Conservation (phyloP, 1,284 basidiomycete genomes). For the Fomes fomentarius region DNA sequence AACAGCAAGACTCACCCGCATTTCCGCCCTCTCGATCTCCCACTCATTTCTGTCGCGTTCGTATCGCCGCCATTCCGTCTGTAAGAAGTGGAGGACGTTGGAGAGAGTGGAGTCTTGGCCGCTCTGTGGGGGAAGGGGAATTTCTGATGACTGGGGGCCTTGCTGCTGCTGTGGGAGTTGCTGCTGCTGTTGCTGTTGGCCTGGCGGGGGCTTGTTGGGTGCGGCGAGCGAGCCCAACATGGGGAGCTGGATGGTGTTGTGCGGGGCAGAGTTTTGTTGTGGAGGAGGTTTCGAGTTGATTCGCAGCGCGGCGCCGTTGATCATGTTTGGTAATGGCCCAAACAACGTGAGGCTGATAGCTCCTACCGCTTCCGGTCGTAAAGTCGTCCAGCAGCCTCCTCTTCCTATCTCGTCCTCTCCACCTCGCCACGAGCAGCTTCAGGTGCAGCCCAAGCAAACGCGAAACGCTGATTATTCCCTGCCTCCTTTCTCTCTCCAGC, state of each 20-base stretch:
- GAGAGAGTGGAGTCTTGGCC: conserved; percentile 92
- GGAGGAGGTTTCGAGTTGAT: conserved; percentile 33
- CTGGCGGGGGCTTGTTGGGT: conserved; percentile 38
- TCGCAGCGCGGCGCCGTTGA: conserved; percentile 33
- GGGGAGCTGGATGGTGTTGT: conserved; percentile 50
- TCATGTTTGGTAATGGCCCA: conserved; percentile 35
- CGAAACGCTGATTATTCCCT: conserved; percentile 7
- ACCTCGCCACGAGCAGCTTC: conserved; percentile 4
- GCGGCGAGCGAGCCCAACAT: conserved; percentile 72
- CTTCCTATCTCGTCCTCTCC: conserved; percentile 2
- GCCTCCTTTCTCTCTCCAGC: conserved; percentile 16
- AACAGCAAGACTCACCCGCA: conserved; percentile 67
- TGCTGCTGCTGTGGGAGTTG: conserved; percentile 56
- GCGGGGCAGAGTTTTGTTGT: conserved; percentile 32
- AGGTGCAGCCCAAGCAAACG: neutral
- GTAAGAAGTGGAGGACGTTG: conserved; percentile 94
- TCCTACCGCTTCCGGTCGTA: conserved; percentile 4
- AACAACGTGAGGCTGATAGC: conserved; percentile 22
- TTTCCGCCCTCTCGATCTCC: conserved; percentile 99
- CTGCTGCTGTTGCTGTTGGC: conserved; percentile 43
- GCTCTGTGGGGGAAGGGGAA: conserved; percentile 77
- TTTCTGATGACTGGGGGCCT: conserved; percentile 57
- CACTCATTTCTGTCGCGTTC: conserved; percentile 99
- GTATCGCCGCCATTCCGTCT: conserved; percentile 96
- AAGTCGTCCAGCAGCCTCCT: conserved; percentile 4